Conservation (phyloP, 192 early-diverging fungal genomes). For the Rhizoclosmatium sp. region DNA sequence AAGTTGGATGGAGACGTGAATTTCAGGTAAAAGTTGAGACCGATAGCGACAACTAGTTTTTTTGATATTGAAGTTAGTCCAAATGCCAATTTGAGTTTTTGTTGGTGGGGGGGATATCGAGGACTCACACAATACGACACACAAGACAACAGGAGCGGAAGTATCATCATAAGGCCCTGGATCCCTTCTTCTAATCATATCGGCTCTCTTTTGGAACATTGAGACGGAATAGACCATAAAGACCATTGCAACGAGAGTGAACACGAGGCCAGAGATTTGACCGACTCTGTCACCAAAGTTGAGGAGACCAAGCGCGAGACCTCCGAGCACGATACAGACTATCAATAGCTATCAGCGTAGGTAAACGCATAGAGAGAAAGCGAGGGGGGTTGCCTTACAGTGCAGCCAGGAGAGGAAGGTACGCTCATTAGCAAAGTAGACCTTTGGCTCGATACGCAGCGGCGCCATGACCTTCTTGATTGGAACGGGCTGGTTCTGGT, state of each 20-base stretch:
- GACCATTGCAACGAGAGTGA: constrained; percentile 72
- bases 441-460: constrained; percentile 83
- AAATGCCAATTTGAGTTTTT: no score
- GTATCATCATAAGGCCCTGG: constrained; percentile 70
- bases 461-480: constrained; percentile 55
- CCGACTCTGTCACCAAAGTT: constrained; percentile 79
- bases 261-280: constrained; percentile 73
- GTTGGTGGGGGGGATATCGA: background rate
- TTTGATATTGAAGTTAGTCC: no score
- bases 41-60: constrained; percentile 26
- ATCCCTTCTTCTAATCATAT: constrained; percentile 70
- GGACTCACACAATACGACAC: constrained; percentile 59
- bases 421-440: constrained; percentile 88
- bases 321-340: constrained; percentile 72
- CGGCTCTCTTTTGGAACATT: constrained; percentile 71
- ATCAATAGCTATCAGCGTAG: background rate
- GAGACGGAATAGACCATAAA: constrained; percentile 66
- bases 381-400: background rate
- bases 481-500: constrained; percentile 3
- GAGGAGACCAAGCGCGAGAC: constrained; percentile 76
- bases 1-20: constrained; percentile 30
- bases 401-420: constrained; percentile 62
- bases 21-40: constrained; percentile 40
- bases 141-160: constrained; percentile 73
- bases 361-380: background rate